Base-by-base conservation (phyloP, 768 basidiomycete species). In the Xerocomellus chrysenteron region DNA sequence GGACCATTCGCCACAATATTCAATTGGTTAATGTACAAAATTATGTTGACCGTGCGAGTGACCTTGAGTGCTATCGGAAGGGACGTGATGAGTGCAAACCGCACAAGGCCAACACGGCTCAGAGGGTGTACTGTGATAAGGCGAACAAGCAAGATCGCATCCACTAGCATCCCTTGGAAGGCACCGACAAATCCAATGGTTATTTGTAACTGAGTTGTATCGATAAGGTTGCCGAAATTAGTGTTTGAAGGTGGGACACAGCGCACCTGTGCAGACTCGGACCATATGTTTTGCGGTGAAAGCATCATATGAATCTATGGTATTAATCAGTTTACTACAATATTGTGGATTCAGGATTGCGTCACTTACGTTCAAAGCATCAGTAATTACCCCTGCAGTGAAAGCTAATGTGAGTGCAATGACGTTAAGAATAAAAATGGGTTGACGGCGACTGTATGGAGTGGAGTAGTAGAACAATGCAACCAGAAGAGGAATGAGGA, bases 391-490 rank as follows among this genome's bases (percentile, higher is more conserved):
- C 4, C 54, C 56, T 41, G 35, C 52, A 26, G 48, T n/a, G 33
- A 68, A 48, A 32, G 61, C 62, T 6, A 65, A 32, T 4, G 17
- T 4, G 12, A 61, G 17, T 2, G 47, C 47, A 3, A 56, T 1
- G 28, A 63, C 42, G n/a, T 69, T 67, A n/a, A 68, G 66, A 11
- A 65, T 57, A 14, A 67, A 69, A 24, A 69, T 63, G 13, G 64
- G 65, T 26, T 51, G 60, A 17, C 57, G 47, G 13, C 68, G 59
- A 36, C 56, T 59, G 42, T 28, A 28, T 28, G 28, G 28, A 28
- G 28, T 28, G 28, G 28, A 28, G 6, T 28, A 28, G 28, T 28
- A 28, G 28, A 28, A 28, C 28, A 28, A 28, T 28, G 28, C 28
- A 6, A 7, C 28, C 28, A 28, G 28, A 28, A 28, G 28, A 28